Conservation (phyloP, 1,284 basidiomycete genomes). For the Sanguinoderma infundibulare region DNA sequence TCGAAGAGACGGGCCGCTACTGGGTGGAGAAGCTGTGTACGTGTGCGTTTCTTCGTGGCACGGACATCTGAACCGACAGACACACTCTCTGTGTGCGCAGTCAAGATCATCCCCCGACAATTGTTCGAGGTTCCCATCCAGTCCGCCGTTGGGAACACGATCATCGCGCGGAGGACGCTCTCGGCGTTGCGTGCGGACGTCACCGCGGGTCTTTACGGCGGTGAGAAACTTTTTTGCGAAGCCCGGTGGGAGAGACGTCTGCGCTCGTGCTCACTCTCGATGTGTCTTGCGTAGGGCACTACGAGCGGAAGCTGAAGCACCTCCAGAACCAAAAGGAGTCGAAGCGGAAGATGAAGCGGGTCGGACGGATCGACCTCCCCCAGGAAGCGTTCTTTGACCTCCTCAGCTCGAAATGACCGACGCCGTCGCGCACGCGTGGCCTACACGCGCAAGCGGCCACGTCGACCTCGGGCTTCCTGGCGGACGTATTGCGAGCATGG, state of each 20-base stretch:
- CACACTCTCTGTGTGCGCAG: conserved; percentile 42
- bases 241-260: neutral
- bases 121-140: conserved; percentile 95
- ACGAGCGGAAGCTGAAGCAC: conserved; percentile 92
- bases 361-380: conserved; percentile 88
- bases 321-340: conserved; percentile 93
- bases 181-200: conserved; percentile 93
- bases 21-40: conserved; percentile 92
- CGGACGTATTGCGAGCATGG: neutral
- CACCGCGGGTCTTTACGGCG: conserved; percentile 93
- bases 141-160: conserved; percentile 83
- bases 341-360: conserved; percentile 83
- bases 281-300: conserved; percentile 74
- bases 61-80: neutral
- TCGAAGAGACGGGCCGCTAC: conserved; percentile 71
- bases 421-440: too few species aligned
- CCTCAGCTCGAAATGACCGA: conserved; percentile 54
- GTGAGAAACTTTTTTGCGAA: conserved; percentile 40
- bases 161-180: conserved; percentile 90
- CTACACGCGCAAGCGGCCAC: too few species aligned
- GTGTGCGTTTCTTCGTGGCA: neutral
- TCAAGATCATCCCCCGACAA: conserved; percentile 91
- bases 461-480: neutral
- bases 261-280: conserved; percentile 16
- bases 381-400: conserved; percentile 93